Conservation (phyloP, 371 early-diverging fungal species). For the Chytridium lagenaria region DNA sequence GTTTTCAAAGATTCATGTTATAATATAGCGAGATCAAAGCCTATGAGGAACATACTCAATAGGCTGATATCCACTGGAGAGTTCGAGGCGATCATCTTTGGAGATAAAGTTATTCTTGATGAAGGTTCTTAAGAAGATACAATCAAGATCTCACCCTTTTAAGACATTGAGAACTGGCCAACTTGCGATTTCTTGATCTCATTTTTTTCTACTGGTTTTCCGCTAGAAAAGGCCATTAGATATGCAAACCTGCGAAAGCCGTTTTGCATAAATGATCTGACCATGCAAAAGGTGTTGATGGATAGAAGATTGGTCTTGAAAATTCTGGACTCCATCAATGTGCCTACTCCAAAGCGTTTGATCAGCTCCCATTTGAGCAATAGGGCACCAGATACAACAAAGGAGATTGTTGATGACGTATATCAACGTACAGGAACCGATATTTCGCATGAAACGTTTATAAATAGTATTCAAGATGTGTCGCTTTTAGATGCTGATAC, state of each 20-base stretch:
- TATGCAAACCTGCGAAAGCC: constrained; percentile 87
- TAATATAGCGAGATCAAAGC: constrained; percentile 82
- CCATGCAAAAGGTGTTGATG: constrained; percentile 88
- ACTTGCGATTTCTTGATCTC: constrained; percentile 95
- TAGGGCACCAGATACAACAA: constrained; percentile 41
- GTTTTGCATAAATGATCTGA: constrained; percentile 90
- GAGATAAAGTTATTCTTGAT: constrained; percentile 95
- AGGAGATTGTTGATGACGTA: constrained; percentile 50
- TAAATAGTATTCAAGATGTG: constrained; percentile 40
- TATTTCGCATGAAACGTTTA: constrained; percentile 43
- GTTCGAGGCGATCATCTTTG: constrained; percentile 91
- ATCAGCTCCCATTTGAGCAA: constrained; percentile 41
- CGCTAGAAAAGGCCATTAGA: constrained; percentile 89
- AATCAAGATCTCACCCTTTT: constrained; percentile 9
- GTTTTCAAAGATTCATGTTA: not conserved
- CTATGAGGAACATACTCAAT: constrained; percentile 94
- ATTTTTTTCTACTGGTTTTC: constrained; percentile 96
- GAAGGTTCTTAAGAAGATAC: constrained; percentile 56
- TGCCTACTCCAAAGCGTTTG: constrained; percentile 87
- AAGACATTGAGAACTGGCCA: constrained; percentile 92
- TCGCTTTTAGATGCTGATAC: constrained; percentile 73
- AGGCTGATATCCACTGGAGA: constrained; percentile 75
- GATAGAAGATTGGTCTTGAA: constrained; percentile 88
- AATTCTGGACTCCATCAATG: constrained; percentile 82
- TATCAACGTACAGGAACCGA: constrained; percentile 55